Evolutionary conservation across 306 rosid genomes (phyloP).

Genomic region (Pterocarpus santalinus): DNA sequence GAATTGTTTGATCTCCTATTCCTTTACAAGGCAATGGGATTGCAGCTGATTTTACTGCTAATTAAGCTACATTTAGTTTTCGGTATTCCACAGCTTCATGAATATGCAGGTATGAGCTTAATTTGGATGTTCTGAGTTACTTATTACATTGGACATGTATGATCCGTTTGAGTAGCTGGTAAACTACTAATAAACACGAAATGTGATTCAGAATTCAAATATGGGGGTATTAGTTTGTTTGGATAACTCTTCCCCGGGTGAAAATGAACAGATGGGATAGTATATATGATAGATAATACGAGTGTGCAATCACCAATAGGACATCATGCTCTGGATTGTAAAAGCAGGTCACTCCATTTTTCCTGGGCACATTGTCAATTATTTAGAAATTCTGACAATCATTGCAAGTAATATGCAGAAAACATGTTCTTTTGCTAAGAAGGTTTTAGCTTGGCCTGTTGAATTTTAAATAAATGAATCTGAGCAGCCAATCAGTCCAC

Average conservation of each 20-base stretch:
- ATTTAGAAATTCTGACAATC: too few species aligned
- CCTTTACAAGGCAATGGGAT: conserved; percentile 55
- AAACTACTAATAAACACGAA: too few species aligned
- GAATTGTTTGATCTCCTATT: conserved; percentile 37
- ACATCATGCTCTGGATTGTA: too few species aligned
- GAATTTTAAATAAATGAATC: not conserved
- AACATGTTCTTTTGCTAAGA: too few species aligned
- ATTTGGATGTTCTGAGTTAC: not conserved
- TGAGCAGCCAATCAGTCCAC: not conserved
- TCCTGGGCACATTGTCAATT: too few species aligned
- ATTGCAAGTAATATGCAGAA: too few species aligned
- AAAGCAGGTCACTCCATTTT: too few species aligned
- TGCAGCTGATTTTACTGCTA: conserved; percentile 56
- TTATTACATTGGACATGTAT: not conserved
- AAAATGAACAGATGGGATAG: too few species aligned
- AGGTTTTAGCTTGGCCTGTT: too few species aligned
- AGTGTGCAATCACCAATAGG: too few species aligned
- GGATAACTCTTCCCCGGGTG: not conserved
- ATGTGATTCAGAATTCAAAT: not conserved
- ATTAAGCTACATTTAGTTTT: conserved; percentile 54
- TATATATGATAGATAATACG: too few species aligned
- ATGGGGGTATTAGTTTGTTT: conserved; percentile 18
- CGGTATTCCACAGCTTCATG: conserved; percentile 48
- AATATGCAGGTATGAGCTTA: conserved; percentile 67
- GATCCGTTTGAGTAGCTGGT: too few species aligned